Percentiles rank a stretch among this genome's conserved stretches.
Conservation (phyloP, 2,329 filamentous ascomycete genomes). For the Ophiostoma himal-ulmi region DNA sequence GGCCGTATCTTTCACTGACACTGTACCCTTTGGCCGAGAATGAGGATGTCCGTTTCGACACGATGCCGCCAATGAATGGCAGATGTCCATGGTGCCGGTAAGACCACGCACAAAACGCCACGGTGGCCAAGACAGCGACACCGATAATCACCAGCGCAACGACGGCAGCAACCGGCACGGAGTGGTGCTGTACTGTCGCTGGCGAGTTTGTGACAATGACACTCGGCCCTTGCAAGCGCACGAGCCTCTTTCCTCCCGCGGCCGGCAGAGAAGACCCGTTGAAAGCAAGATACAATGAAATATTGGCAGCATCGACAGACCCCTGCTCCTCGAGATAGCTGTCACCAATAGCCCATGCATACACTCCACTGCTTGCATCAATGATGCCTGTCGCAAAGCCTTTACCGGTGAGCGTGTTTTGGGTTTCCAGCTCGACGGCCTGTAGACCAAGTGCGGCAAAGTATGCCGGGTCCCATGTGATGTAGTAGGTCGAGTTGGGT, state of each 20-base stretch:
- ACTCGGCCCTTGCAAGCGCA: background rate
- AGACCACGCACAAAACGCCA: background rate
- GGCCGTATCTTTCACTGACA: background rate
- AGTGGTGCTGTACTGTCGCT: background rate
- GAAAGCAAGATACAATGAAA: background rate
- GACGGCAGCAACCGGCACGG: background rate
- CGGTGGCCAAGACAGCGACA: background rate
- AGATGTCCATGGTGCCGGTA: background rate
- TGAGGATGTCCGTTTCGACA: background rate
- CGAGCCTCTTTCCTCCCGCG: background rate
- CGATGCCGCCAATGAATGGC: background rate
- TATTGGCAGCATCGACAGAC: background rate
- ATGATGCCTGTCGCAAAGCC: background rate
- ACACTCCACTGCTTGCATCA: background rate
- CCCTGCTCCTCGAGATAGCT: background rate
- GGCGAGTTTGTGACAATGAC: background rate
- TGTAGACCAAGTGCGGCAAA: conserved; percentile 26
- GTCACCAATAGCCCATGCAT: background rate
- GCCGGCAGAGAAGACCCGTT: background rate
- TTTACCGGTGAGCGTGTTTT: background rate
- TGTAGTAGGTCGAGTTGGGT: conserved; percentile 34
- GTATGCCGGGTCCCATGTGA: conserved; percentile 33
- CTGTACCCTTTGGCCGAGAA: background rate
- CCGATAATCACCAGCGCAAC: background rate
- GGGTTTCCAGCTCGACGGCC: background rate